Conservation (phyloP, 306 rosid genomes). For the Vigna hirtella region DNA sequence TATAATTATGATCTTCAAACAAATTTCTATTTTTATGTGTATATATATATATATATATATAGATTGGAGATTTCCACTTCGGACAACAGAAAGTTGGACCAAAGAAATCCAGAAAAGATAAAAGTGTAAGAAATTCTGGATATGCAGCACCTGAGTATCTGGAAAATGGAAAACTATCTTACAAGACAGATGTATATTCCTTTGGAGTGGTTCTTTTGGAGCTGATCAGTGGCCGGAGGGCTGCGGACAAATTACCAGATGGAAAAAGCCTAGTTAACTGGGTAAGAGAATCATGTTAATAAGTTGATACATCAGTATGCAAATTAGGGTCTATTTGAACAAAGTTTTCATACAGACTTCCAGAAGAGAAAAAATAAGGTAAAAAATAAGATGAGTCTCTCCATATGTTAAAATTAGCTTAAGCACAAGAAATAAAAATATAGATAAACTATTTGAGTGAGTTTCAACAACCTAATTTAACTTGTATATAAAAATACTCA, state of each 20-base stretch:
- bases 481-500: too few species aligned
- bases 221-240: conserved; percentile 53
- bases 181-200: conserved; percentile 53
- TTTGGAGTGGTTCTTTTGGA: conserved; percentile 57
- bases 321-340: not conserved
- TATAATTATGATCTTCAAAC: conserved; percentile 3
- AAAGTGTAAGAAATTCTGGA: conserved; percentile 36
- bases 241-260: conserved; percentile 41
- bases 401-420: too few species aligned
- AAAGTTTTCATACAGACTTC: too few species aligned
- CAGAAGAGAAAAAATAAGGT: too few species aligned
- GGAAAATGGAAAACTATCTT: conserved; percentile 51
- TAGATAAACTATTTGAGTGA: too few species aligned
- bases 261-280: conserved; percentile 52
- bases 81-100: conserved; percentile 36
- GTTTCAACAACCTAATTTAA: too few species aligned
- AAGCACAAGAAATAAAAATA: too few species aligned
- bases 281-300: conserved; percentile 49
- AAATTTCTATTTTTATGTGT: not conserved
- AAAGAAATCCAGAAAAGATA: conserved; percentile 44
- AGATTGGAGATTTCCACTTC: conserved; percentile 58
- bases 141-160: conserved; percentile 54
- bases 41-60: conserved; percentile 18
- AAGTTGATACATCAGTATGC: not conserved
- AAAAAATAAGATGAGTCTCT: too few species aligned